Evolutionary conservation across 129 eudicot species (phyloP).

Genomic region (Arctium minus): DNA sequence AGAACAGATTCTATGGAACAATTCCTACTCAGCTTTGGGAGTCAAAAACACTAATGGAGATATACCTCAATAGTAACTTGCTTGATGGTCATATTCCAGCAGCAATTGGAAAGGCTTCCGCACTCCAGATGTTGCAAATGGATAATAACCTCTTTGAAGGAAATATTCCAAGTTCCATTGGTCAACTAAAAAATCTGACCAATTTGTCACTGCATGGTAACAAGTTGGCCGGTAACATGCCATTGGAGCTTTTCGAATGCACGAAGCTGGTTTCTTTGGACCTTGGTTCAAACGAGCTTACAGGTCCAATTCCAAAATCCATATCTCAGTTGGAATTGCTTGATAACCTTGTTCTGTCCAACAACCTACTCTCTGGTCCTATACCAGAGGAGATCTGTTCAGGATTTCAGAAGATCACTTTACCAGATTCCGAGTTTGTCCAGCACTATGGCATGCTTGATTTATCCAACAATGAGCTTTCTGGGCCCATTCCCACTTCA

Average conservation of each 20-base stretch:
- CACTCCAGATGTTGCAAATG: conserved; percentile 64
- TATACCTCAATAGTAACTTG: conserved; percentile 58
- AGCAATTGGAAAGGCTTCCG: conserved; percentile 33
- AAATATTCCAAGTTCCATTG: conserved; percentile 64
- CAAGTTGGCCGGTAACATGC: conserved; percentile 60
- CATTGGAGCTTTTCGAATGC: conserved; percentile 74
- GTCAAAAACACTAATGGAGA: conserved; percentile 73
- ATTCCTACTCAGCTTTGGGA: conserved; percentile 72
- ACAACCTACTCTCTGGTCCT: conserved; percentile 60
- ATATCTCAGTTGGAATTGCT: conserved; percentile 62
- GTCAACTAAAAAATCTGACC: conserved; percentile 66
- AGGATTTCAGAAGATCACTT: conserved; percentile 70
- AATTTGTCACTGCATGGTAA: conserved; percentile 83
- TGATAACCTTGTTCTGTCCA: conserved; percentile 80
- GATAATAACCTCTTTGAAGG: conserved; percentile 80
- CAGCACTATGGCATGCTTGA: conserved; percentile 98
- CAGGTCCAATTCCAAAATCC: conserved; percentile 61
- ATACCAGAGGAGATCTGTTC: conserved; percentile 87
- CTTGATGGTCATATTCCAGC: conserved; percentile 62
- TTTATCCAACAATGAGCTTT: conserved; percentile 65
- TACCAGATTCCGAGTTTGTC: conserved; percentile 80
- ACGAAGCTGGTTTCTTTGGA: conserved; percentile 66
- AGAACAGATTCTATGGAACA: conserved; percentile 57
- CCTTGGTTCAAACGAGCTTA: conserved; percentile 62
- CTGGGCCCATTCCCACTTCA: conserved; percentile 71